Conservation (phyloP, 345 rosid species). For the Geranium rotundifolium region DNA sequence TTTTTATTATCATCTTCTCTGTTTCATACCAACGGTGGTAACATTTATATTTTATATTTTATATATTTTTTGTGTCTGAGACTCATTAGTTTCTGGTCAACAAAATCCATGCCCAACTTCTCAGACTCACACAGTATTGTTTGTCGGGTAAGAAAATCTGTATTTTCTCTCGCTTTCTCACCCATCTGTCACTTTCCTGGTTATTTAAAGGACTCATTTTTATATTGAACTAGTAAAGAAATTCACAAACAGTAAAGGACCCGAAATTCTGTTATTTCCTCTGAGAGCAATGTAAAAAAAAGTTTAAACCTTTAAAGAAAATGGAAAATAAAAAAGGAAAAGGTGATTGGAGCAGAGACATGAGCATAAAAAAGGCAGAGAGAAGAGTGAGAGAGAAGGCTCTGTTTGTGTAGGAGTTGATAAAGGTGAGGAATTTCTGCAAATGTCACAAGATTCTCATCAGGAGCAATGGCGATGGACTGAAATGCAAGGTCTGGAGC, state of each 20-base stretch:
- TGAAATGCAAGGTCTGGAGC: conserved; percentile 98
- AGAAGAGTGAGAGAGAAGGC: background rate
- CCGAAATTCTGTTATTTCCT: background rate
- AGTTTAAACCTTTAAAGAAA: no score
- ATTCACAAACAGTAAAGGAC: background rate
- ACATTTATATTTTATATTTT: no score
- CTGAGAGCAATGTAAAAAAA: background rate
- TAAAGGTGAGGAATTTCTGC: background rate
- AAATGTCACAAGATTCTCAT: background rate
- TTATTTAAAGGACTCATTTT: conserved; percentile 16
- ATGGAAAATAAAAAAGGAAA: no score
- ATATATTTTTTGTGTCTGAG: no score
- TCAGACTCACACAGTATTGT: conserved; percentile 30
- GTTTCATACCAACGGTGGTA: no score
- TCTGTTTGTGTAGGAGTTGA: background rate
- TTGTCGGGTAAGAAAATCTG: conserved; percentile 36
- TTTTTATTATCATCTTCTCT: no score
- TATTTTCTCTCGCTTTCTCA: conserved; percentile 1
- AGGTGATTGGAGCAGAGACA: background rate
- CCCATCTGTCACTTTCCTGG: conserved; percentile 47
- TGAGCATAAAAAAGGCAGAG: background rate
- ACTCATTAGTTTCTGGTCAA: background rate
- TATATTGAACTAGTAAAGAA: no score
- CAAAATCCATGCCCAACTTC: conserved; percentile 30
- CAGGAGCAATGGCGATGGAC: conserved; percentile 90